These are phyloP conservation scores for Cordyceps tenuipes DNA, from an alignment of 2,329 filamentous ascomycete genomes.

Conservation along the genomic window DNA sequence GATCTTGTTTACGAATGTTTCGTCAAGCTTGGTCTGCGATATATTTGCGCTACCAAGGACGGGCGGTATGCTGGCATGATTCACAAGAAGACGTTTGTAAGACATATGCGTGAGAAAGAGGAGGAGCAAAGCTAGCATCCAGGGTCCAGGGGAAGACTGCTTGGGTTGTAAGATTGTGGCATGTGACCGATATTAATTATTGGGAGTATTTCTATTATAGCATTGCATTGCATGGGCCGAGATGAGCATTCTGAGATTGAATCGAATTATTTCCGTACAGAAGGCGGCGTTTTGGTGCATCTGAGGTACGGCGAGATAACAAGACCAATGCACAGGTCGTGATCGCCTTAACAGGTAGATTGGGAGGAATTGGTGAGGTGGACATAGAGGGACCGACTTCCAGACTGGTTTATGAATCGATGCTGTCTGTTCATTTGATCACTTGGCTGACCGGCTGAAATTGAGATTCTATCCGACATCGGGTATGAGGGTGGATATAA, in stretches of 20 bases:
- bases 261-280: neutral
- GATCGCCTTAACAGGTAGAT: neutral
- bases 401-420: neutral
- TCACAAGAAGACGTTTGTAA: slow-evolving; percentile 96
- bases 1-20: slow-evolving; percentile 96
- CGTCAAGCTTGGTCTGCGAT: slow-evolving; percentile 83
- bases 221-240: slow-evolving; percentile 5
- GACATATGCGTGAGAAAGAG: slow-evolving; percentile 81
- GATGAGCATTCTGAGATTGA: neutral
- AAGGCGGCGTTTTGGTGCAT: neutral
- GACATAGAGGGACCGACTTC: neutral
- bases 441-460: neutral
- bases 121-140: slow-evolving; percentile 30
- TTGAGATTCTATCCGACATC: neutral
- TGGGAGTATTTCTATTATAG: neutral
- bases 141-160: too few relatives aligned
- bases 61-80: slow-evolving; percentile 86
- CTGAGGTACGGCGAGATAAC: neutral
- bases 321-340: neutral
- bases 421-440: neutral
- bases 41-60: slow-evolving; percentile 80
- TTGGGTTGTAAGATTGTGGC: neutral
- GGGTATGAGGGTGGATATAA: neutral
- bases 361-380: too few relatives aligned
- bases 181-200: neutral